Percentiles rank a stretch among this genome's conserved stretches.
phyloP scores from a whole-genome alignment of 768 basidiomycete species.

The Sistotremastrum suecicum region DNA sequence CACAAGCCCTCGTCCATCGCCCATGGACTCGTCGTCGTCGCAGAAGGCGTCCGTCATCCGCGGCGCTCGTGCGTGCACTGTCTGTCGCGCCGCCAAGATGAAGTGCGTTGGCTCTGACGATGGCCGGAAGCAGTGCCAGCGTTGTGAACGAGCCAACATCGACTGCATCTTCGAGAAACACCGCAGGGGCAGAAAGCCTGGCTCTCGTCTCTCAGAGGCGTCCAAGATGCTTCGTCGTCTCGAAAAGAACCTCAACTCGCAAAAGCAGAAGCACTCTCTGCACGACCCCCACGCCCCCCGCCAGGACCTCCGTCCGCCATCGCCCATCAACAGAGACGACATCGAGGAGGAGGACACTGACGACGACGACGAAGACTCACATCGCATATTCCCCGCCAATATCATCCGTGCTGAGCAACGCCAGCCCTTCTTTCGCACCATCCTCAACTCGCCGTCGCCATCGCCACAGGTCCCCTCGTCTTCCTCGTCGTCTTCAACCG shows the following conservation, averaged over 20 bases:
- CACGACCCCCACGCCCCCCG: conserved; percentile 23
- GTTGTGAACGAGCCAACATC: conserved; percentile 67
- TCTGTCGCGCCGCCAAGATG: conserved; percentile 86
- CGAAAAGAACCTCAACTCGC: conserved; percentile 68
- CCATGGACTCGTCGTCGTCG: background rate
- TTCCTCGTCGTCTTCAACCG: conserved; percentile 19
- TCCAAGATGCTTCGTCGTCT: conserved; percentile 81
- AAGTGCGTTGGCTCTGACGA: conserved; percentile 86
- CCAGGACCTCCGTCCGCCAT: conserved; percentile 35
- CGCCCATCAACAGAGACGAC: conserved; percentile 20
- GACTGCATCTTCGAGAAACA: conserved; percentile 87
- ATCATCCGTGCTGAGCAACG: conserved; percentile 58
- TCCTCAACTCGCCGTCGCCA: conserved; percentile 58
- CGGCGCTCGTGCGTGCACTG: conserved; percentile 60
- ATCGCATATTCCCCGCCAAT: conserved; percentile 57
- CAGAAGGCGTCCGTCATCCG: conserved; percentile 24
- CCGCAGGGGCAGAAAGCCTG: conserved; percentile 75
- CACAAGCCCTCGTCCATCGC: conserved; percentile 2
- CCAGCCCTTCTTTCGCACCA: conserved; percentile 72
- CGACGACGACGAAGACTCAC: conserved; percentile 44
- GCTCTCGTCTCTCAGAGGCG: conserved; percentile 73
- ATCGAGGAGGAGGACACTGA: conserved; percentile 48
- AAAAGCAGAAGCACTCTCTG: conserved; percentile 42
- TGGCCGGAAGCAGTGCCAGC: conserved; percentile 66
- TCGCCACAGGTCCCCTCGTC: conserved; percentile 19